Evolutionary conservation across 1,139 yeast species (phyloP).

Genomic region (Spencermartinsiella ligniputridi): DNA sequence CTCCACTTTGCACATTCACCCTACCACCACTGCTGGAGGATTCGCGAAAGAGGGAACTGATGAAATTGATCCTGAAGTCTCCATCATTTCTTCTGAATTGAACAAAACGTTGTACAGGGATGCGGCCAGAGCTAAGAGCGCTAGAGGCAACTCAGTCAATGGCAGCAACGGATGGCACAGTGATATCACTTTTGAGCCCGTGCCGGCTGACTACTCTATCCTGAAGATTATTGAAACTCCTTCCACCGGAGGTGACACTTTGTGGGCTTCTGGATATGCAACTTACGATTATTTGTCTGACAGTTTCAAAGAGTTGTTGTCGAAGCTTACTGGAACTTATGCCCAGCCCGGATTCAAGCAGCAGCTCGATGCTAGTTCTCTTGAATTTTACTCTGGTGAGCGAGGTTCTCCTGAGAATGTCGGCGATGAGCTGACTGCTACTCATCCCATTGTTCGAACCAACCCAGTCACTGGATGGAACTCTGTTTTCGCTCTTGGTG

Average conservation of each 20-base stretch:
- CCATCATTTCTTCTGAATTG: constrained; percentile 25
- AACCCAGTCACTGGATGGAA: constrained; percentile 50
- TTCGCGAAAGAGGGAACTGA: constrained; percentile 19
- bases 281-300: constrained; percentile 45
- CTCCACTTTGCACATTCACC: constrained; percentile 51
- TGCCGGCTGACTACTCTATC: constrained; percentile 44
- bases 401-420: constrained; percentile 34
- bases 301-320: constrained; percentile 40
- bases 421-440: constrained; percentile 31
- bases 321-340: constrained; percentile 34
- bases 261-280: constrained; percentile 46
- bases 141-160: neutral
- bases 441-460: constrained; percentile 44
- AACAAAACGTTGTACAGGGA: constrained; percentile 20
- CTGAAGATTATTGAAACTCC: constrained; percentile 44
- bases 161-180: constrained; percentile 39
- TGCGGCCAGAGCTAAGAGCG: constrained; percentile 7
- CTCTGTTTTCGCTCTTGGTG: constrained; percentile 40
- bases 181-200: constrained; percentile 45
- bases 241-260: constrained; percentile 44
- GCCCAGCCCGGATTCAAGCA: constrained; percentile 30
- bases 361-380: constrained; percentile 35
- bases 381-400: constrained; percentile 35
- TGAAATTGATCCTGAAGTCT: constrained; percentile 25
- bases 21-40: constrained; percentile 32